Conservation (phyloP, 2,329 filamentous ascomycete species). For the Herpotrichia juniperi region DNA sequence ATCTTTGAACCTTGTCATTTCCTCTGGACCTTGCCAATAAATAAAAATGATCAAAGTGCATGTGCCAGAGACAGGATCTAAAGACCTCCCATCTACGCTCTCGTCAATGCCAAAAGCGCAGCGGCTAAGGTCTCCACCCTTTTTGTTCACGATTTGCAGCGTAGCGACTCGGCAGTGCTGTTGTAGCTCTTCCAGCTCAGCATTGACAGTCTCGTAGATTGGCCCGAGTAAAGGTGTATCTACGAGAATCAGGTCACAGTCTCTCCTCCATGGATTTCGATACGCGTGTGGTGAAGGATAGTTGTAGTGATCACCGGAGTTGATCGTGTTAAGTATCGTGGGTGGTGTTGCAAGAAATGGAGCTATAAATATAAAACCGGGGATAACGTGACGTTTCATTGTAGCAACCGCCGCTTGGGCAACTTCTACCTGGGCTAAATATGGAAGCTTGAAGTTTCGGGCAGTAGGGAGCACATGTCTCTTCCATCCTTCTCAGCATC, state of each 20-base stretch:
- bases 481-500: no score
- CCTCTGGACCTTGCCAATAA: constrained; percentile 2
- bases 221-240: background rate
- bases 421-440: no score
- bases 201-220: background rate
- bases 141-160: background rate
- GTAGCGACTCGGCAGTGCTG: background rate
- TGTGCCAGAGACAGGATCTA: background rate
- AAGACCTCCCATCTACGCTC: background rate
- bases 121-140: background rate
- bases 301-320: background rate
- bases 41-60: constrained; percentile 5
- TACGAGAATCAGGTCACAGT: background rate
- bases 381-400: background rate
- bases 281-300: background rate
- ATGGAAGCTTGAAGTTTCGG: no score
- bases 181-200: background rate
- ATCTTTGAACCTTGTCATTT: constrained; percentile 6
- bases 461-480: no score
- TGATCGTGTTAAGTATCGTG: background rate
- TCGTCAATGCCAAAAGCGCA: background rate
- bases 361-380: background rate
- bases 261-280: background rate
- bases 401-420: background rate
- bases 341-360: background rate